Conservation (phyloP, 805 yeast species). For the Yarrowia sp. region DNA sequence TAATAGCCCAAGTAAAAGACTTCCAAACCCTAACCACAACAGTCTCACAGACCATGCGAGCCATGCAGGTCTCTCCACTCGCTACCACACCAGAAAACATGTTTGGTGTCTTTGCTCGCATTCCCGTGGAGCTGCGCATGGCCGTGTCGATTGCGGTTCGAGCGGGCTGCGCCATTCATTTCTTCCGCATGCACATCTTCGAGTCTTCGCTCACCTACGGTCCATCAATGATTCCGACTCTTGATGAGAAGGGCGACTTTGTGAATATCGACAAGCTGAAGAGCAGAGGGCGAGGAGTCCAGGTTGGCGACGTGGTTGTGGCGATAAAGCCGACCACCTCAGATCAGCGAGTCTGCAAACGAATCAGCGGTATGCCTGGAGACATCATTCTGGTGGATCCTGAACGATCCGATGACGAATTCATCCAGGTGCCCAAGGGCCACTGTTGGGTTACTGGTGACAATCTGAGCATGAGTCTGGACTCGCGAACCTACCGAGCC, state of each 20-base stretch:
- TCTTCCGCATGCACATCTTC: constrained; percentile 61
- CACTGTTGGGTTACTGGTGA: constrained; percentile 99
- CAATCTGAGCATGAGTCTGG: constrained; percentile 80
- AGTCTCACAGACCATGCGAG: background rate
- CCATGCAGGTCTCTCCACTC: constrained; percentile 9
- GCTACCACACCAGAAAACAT: background rate
- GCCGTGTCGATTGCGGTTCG: constrained; percentile 39
- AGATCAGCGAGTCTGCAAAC: constrained; percentile 78
- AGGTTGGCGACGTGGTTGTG: constrained; percentile 84
- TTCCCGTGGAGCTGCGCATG: constrained; percentile 26
- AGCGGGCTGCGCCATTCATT: constrained; percentile 49
- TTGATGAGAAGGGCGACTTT: constrained; percentile 69
- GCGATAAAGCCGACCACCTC: constrained; percentile 90
- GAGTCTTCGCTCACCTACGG: constrained; percentile 84
- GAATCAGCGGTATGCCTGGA: constrained; percentile 96
- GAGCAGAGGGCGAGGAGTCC: constrained; percentile 62
- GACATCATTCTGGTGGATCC: constrained; percentile 71
- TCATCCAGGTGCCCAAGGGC: constrained; percentile 81
- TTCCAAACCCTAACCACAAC: background rate
- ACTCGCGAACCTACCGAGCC: constrained; percentile 85
- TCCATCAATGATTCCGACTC: constrained; percentile 92
- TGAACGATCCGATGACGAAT: constrained; percentile 47
- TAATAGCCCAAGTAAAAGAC: background rate
- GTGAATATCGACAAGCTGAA: constrained; percentile 69
- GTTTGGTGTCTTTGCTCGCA: background rate